These are phyloP conservation scores for Yamadazyma dushanensis DNA, from an alignment of 1,139 yeast genomes.

Conservation along the genomic window DNA sequence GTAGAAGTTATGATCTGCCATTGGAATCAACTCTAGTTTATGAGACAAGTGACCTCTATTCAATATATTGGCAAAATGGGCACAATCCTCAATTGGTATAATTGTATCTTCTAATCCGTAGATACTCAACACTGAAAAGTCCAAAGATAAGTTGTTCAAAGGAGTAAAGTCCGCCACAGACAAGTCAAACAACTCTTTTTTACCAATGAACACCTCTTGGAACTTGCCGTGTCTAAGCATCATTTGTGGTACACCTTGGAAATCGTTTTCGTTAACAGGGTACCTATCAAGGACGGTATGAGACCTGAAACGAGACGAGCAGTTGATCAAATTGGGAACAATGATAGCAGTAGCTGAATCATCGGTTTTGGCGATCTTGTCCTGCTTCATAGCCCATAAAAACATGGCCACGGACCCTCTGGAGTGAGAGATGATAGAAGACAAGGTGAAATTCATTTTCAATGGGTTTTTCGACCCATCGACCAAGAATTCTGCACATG, in stretches of 20 bases:
- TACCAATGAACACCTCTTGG: slow-evolving; percentile 39
- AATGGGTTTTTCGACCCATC: slow-evolving; percentile 36
- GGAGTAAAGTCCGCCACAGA: slow-evolving; percentile 48
- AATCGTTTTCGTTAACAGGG: slow-evolving; percentile 20
- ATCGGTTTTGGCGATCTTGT: slow-evolving; percentile 27
- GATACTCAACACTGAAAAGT: slow-evolving; percentile 60
- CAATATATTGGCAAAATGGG: slow-evolving; percentile 56
- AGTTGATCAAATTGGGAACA: slow-evolving; percentile 69
- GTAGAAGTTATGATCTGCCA: slow-evolving; percentile 81
- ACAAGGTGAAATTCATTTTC: slow-evolving; percentile 45
- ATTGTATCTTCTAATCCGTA: slow-evolving; percentile 71
- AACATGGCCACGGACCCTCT: slow-evolving; percentile 81
- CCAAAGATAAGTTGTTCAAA: slow-evolving; percentile 43
- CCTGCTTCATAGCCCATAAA: slow-evolving; percentile 60
- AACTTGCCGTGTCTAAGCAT: slow-evolving; percentile 53
- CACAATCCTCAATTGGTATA: slow-evolving; percentile 65
- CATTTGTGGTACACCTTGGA: slow-evolving; percentile 27
- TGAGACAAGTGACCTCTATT: slow-evolving; percentile 53
- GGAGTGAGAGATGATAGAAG: slow-evolving; percentile 70
- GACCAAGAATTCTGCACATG: slow-evolving; percentile 47
- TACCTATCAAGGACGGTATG: slow-evolving; percentile 39
- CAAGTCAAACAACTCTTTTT: slow-evolving; percentile 55
- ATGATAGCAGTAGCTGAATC: slow-evolving; percentile 25
- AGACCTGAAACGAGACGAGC: slow-evolving; percentile 62
- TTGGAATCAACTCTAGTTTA: slow-evolving; percentile 54